phyloP scores from a whole-genome alignment of 768 basidiomycete species.

The Termitomyces sp. region DNA sequence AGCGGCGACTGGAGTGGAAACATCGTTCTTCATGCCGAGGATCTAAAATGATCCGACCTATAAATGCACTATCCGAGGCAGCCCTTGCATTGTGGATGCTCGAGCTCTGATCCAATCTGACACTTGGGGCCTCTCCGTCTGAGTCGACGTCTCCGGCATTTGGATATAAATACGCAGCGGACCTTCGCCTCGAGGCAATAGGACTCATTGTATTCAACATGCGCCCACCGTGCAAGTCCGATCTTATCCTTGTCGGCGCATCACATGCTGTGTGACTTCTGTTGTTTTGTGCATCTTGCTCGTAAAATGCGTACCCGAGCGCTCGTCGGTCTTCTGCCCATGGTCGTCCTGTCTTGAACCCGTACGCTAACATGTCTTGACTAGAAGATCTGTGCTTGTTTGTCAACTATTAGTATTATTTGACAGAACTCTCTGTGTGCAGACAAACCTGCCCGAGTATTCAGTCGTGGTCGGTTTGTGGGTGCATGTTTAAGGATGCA shows the following conservation, averaged over 20 bases:
- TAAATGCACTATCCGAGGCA: neutral
- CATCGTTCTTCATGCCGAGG: neutral
- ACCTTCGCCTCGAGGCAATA: neutral
- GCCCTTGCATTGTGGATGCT: neutral
- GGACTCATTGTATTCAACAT: slow-evolving; percentile 1
- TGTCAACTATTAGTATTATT: neutral
- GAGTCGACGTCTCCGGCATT: neutral
- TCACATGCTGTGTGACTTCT: neutral
- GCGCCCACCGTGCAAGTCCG: neutral
- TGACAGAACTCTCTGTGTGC: neutral
- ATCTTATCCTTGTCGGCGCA: neutral
- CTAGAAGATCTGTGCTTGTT: slow-evolving; percentile 11
- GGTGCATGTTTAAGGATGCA: neutral
- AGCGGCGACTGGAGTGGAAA: neutral
- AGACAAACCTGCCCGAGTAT: neutral
- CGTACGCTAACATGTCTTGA: slow-evolving; percentile 24
- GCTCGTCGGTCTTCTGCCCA: slow-evolving; percentile 26
- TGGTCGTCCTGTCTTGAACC: slow-evolving; percentile 23
- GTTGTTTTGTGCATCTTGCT: slow-evolving; percentile 1
- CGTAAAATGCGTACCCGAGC: slow-evolving; percentile 21
- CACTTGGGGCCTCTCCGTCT: neutral
- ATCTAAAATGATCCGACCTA: neutral
- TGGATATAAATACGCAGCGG: neutral
- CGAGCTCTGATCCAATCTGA: neutral
- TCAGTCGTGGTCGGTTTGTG: neutral